Percentiles rank a stretch among this genome's conserved stretches.
phyloP scores from a whole-genome alignment of 352 stramenopile species.

The Phytopythium chamaehyphon region DNA sequence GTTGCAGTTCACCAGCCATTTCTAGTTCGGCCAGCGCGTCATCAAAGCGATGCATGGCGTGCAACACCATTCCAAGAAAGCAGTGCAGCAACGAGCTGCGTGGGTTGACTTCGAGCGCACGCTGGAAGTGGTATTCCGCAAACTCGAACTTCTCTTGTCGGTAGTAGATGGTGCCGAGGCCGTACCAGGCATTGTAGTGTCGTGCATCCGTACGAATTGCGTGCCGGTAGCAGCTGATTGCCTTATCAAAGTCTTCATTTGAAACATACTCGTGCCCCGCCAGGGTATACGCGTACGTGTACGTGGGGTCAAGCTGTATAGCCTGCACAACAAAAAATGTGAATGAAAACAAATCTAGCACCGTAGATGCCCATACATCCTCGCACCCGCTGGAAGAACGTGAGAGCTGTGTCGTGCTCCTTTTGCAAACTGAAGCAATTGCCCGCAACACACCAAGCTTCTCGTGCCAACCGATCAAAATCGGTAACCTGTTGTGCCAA shows the following conservation, averaged over 20 bases:
- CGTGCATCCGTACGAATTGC: slow-evolving; percentile 91
- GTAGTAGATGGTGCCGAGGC: slow-evolving; percentile 94
- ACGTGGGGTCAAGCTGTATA: slow-evolving; percentile 93
- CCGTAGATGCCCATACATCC: too few species aligned
- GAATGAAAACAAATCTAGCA: too few species aligned
- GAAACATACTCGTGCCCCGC: slow-evolving; percentile 97
- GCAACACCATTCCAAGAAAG: slow-evolving; percentile 94
- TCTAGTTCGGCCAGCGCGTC: slow-evolving; percentile 90
- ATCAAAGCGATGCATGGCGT: slow-evolving; percentile 86
- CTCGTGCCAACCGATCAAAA: slow-evolving; percentile 91
- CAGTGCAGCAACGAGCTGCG: slow-evolving; percentile 93
- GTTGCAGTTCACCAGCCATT: slow-evolving; percentile 87
- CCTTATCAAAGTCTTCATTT: slow-evolving; percentile 98
- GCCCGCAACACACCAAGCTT: slow-evolving; percentile 96
- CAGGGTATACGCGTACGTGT: slow-evolving; percentile 97
- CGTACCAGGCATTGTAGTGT: slow-evolving; percentile 94
- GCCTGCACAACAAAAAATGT: slow-evolving; percentile 31
- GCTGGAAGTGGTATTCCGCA: slow-evolving; percentile 96
- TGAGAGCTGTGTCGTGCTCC: slow-evolving; percentile 95
- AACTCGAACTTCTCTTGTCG: slow-evolving; percentile 97
- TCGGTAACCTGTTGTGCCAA: slow-evolving; percentile 92
- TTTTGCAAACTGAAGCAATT: slow-evolving; percentile 99
- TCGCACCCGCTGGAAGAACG: slow-evolving; percentile 92
- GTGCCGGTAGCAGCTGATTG: slow-evolving; percentile 93
- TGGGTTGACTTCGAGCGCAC: slow-evolving; percentile 92